Percentiles rank a stretch among this genome's conserved stretches.
phyloP scores from a whole-genome alignment of 495 filamentous ascomycete species.

The Penicillium dipodomyicola region DNA sequence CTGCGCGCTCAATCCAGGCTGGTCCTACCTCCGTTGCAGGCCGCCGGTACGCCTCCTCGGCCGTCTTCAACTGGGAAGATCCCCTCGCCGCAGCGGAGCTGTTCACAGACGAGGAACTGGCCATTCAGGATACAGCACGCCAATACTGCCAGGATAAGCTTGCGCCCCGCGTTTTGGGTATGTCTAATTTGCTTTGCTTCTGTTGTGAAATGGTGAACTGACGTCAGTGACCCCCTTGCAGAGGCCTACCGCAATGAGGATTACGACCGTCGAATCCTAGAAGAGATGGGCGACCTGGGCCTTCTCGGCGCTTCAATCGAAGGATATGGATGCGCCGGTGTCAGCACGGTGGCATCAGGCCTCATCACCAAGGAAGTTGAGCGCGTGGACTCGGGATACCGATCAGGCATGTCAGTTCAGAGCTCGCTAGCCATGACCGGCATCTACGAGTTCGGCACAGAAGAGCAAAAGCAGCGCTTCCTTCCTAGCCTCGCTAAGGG shows the following conservation, averaged over 20 bases:
- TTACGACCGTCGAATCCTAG: conserved; percentile 83
- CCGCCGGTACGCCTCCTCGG: conserved; percentile 52
- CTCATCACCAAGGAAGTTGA: conserved; percentile 96
- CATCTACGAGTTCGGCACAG: conserved; percentile 89
- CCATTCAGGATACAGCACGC: conserved; percentile 83
- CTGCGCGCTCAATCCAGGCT: conserved; percentile 35
- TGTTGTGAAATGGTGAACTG: conserved; percentile 4
- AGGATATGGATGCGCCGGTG: conserved; percentile 93
- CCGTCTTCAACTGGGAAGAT: conserved; percentile 87
- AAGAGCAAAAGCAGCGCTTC: conserved; percentile 86
- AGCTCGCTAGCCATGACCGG: conserved; percentile 93
- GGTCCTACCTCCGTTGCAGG: conserved; percentile 17
- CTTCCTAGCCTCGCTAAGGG: conserved; percentile 84
- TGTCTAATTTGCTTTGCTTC: conserved; percentile 23
- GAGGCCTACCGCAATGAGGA: conserved; percentile 94
- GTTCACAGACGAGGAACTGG: conserved; percentile 84
- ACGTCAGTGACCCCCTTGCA: conserved; percentile 31
- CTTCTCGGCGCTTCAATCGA: conserved; percentile 87
- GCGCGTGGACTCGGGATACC: conserved; percentile 91
- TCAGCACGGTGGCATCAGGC: conserved; percentile 84
- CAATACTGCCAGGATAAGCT: conserved; percentile 90
- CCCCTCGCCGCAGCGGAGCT: conserved; percentile 71
- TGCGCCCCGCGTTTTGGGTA: conserved; percentile 84
- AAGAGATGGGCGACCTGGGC: conserved; percentile 95
- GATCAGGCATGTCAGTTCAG: conserved; percentile 95